Evolutionary conservation across 805 yeast species (phyloP), one percentile per base, ranked within the genome.

Genomic region (Starmera amethionina): DNA sequence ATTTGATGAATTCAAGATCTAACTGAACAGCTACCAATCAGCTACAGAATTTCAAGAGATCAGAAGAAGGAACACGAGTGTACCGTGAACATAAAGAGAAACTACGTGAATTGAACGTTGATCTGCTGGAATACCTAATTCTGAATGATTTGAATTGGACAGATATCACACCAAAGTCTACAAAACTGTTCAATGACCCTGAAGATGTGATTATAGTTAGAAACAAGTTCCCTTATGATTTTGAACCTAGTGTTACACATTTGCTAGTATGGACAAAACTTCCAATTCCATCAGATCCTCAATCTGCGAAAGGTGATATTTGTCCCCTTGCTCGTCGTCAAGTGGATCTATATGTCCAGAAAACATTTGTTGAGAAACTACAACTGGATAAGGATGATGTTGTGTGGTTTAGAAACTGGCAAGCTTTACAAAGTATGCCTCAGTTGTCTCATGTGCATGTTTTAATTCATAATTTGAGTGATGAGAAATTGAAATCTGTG

Each of bases 381-480:
- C 69, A 64, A 12, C 47, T 72, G 18, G 50, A 55, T 4, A 45
- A 62, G 36, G 65, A 64, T 7, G 60, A 75, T 39, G 53, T 77
- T 32, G 51, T 66, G 4, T 81, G 88, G 88, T 81, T 80, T 56
- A 68, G 79, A 46, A 81, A 81, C 53, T 79, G 83, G 76, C 67
- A 75, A 9, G 64, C 70, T 9, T 57, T 81, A 35, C 89, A 81
- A 53, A 77, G 84, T 51, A 76, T 81, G 5, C 70, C 65, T 48
- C 63, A 71, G n/a, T 64, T 81, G 30, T 78, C 85, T 32, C 89
- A 81, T 52, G 57, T 80, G 22, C 89, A 81, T 56, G 74, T 80
- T 6, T 51, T 80, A 16, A 47, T 80, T 16, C 67, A 61, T 37
- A 71, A 66, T n/a, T 49, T 68, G 19, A 47, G 54, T 4, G 35